Base-by-base conservation (phyloP, 257 asterid species). In the Jacaranda copaia region DNA sequence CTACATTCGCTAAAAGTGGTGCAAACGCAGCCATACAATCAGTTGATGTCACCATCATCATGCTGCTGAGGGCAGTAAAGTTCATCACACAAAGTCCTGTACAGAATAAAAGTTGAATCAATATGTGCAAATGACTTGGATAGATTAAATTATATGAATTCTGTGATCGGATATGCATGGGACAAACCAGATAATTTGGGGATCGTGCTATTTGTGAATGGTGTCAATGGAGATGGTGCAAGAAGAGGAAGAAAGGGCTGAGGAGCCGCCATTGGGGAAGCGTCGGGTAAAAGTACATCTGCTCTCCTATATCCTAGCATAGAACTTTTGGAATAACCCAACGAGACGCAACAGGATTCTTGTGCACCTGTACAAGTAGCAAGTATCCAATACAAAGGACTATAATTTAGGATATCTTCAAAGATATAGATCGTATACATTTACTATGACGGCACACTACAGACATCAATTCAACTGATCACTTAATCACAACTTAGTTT, bases 211-310 rank as follows among this genome's bases (percentile, higher is more conserved):
- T 93, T 93, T 38, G 97, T 85, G 87, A 93, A 96, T 57, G 99
- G 98, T 32, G 97, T 81, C 87, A 93, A 78, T 9, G 98, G 98
- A 77, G 99, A 96, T 62, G 99, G 99, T 43, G 99, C 99, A 14
- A 90, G 86, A 78, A 93, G 88, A 77, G 99, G 99, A 69, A 93
- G 92, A 77, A 89, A 86, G 38, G 97, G 97, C 85, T 81, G 88
- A 68, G 99, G 96, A 75, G 95, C 74, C 63, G 87, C 83, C 63
- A 70, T 82, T 6, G 97, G 98, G 43, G 97, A 84, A 46, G 52
- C 86, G 76, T 84, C 80, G 0, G 91, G 97, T 69, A 93, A 72
- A 82, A 89, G 91, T n/a, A 43, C 85, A 80, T 88, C 93, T 43
- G 85, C 90, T 68, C 66, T 83, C 82, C 86, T 81, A 32, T 62